These are phyloP conservation scores for Colletotrichum nymphaeae DNA, from an alignment of 2,329 filamentous ascomycete species.

Conservation along the genomic window DNA sequence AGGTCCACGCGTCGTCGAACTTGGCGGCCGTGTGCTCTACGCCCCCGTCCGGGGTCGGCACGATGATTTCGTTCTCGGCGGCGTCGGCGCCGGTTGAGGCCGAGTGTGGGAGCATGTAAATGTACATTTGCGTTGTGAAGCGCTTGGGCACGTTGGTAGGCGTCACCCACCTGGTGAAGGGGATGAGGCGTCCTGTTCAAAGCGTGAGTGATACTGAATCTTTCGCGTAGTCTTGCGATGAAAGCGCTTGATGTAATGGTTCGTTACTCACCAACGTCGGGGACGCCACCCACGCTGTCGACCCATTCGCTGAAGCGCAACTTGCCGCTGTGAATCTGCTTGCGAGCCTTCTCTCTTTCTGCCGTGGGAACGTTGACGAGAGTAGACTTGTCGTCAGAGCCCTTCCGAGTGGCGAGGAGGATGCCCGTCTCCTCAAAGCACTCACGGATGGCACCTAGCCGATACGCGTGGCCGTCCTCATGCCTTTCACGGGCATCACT, in stretches of 20 bases:
- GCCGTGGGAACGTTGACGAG: constrained; percentile 71
- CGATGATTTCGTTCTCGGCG: constrained; percentile 62
- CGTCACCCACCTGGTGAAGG: constrained; percentile 94
- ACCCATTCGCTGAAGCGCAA: constrained; percentile 77
- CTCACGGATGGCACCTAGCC: constrained; percentile 87
- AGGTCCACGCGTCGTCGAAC: constrained; percentile 77
- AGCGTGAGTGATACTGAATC: not conserved
- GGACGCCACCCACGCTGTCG: constrained; percentile 62
- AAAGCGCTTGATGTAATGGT: not conserved
- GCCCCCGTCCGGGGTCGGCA: constrained; percentile 79
- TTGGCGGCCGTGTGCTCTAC: constrained; percentile 77
- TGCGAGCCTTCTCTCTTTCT: constrained; percentile 74
- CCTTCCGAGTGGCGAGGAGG: constrained; percentile 69
- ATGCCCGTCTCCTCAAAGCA: constrained; percentile 97
- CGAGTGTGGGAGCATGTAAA: constrained; percentile 84
- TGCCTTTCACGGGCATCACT: constrained; percentile 68
- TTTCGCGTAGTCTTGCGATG: not conserved
- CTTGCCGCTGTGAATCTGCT: constrained; percentile 74
- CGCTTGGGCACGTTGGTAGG: constrained; percentile 77
- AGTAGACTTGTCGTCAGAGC: constrained; percentile 53
- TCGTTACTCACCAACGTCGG: constrained; percentile 70
- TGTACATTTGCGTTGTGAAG: constrained; percentile 97
- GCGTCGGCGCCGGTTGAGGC: constrained; percentile 43
- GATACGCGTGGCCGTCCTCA: constrained; percentile 77
- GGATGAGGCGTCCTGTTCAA: constrained; percentile 70